Percentiles rank a stretch among this genome's conserved stretches.
Conservation (phyloP, 352 stramenopile genomes). For the Globisporangium spiculum region DNA sequence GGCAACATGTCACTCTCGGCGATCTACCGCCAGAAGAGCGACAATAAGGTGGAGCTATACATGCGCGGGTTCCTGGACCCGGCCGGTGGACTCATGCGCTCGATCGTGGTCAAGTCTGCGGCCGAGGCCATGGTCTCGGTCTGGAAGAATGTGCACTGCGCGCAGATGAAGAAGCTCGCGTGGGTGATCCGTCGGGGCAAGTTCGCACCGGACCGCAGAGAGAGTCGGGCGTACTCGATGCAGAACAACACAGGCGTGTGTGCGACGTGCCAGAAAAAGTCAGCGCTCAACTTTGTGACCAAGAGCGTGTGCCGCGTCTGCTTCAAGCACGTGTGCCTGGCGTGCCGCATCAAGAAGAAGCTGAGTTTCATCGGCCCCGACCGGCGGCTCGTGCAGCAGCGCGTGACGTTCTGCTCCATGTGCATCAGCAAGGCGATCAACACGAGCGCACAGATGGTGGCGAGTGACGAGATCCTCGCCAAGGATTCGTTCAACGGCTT, state of each 20-base stretch:
- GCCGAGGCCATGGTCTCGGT: constrained; percentile 42
- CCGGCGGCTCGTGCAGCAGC: constrained; percentile 29
- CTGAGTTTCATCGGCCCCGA: constrained; percentile 38
- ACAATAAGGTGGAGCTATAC: constrained; percentile 48
- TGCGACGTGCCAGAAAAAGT: constrained; percentile 29
- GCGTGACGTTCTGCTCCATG: constrained; percentile 35
- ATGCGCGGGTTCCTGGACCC: constrained; percentile 43
- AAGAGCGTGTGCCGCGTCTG: constrained; percentile 31
- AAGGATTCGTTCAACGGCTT: constrained; percentile 21
- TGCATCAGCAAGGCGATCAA: constrained; percentile 42
- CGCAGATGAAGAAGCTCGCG: constrained; percentile 52
- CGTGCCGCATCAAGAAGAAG: constrained; percentile 34
- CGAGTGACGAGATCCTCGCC: constrained; percentile 20
- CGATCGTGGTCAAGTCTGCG: constrained; percentile 43
- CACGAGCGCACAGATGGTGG: constrained; percentile 24
- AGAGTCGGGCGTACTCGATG: not conserved
- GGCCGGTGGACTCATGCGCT: constrained; percentile 39
- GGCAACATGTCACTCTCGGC: constrained; percentile 50
- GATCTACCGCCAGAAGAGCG: constrained; percentile 45
- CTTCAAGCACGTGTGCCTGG: constrained; percentile 30
- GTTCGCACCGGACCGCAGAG: constrained; percentile 5
- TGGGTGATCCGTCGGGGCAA: constrained; percentile 34
- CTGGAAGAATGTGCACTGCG: constrained; percentile 40
- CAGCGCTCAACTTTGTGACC: constrained; percentile 22
- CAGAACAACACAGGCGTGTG: constrained; percentile 2